phyloP scores from a whole-genome alignment of 352 stramenopile species.

The Phytopythium mirpurense region DNA sequence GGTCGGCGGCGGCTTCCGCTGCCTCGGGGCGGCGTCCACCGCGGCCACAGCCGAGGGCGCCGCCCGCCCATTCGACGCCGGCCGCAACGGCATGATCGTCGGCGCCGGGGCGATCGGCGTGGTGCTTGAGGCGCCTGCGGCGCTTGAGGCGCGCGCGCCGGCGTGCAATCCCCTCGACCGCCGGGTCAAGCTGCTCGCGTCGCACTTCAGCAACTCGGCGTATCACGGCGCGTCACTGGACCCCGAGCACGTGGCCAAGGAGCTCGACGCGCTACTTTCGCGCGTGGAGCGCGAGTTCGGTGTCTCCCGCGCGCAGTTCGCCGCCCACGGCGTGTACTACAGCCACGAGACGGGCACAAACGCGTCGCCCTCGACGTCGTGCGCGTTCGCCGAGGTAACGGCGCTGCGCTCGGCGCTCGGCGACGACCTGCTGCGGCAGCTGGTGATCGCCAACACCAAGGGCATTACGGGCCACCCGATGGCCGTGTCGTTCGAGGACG shows the following conservation, averaged over 20 bases:
- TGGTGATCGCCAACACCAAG: slow-evolving; percentile 92
- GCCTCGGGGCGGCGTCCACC: slow-evolving; percentile 91
- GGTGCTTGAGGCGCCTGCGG: slow-evolving; percentile 56
- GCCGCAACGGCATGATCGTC: slow-evolving; percentile 93
- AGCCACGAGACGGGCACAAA: slow-evolving; percentile 97
- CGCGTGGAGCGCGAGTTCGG: slow-evolving; percentile 88
- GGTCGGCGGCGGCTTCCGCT: slow-evolving; percentile 93
- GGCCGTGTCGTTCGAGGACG: slow-evolving; percentile 96
- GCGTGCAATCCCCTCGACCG: slow-evolving; percentile 4
- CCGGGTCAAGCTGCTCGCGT: slow-evolving; percentile 84
- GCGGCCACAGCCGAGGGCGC: slow-evolving; percentile 66
- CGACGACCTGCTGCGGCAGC: slow-evolving; percentile 53
- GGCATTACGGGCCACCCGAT: slow-evolving; percentile 96
- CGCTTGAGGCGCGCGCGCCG: slow-evolving; percentile 19
- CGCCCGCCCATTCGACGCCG: slow-evolving; percentile 90
- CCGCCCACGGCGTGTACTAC: slow-evolving; percentile 93
- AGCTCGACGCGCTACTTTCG: slow-evolving; percentile 88
- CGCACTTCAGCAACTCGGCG: slow-evolving; percentile 94
- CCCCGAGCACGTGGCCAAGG: slow-evolving; percentile 89
- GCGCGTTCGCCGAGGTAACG: slow-evolving; percentile 91
- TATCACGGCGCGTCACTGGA: slow-evolving; percentile 95
- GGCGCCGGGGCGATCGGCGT: slow-evolving; percentile 87
- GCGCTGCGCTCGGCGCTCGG: slow-evolving; percentile 64
- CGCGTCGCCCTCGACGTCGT: slow-evolving; percentile 88
- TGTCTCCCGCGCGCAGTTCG: slow-evolving; percentile 90